phyloP scores from a whole-genome alignment of 192 early-diverging fungal genomes.

The Paraglomus brasilianum region DNA sequence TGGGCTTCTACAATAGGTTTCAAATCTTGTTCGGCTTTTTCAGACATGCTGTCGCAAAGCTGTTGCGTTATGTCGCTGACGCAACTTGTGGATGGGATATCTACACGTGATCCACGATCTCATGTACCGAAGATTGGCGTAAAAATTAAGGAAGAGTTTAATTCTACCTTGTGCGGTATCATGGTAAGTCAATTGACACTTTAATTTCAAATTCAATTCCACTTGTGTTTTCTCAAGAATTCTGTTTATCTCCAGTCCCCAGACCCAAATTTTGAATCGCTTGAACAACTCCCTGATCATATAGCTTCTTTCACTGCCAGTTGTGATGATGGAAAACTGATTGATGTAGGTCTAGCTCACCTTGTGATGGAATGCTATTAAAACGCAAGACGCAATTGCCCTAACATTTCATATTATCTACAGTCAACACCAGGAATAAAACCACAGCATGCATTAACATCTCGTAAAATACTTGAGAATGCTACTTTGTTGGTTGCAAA shows the following conservation, averaged over 20 bases:
- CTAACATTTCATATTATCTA: not conserved
- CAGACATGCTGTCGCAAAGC: slow-evolving; percentile 52
- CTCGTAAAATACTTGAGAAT: slow-evolving; percentile 27
- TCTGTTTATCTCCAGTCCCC: not conserved
- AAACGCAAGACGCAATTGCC: not conserved
- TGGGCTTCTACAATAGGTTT: slow-evolving; percentile 72
- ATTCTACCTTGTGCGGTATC: too few relatives aligned
- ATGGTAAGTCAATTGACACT: too few relatives aligned
- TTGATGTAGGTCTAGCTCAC: slow-evolving; percentile 13
- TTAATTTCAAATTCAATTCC: too few relatives aligned
- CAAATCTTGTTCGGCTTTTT: slow-evolving; percentile 95
- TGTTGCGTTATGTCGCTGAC: not conserved
- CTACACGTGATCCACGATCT: too few relatives aligned
- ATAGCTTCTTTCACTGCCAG: slow-evolving; percentile 25
- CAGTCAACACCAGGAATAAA: slow-evolving; percentile 19
- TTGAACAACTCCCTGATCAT: slow-evolving; percentile 18
- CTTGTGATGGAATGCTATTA: not conserved
- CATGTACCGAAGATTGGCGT: too few relatives aligned
- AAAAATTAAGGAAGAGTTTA: too few relatives aligned
- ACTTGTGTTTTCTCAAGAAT: too few relatives aligned
- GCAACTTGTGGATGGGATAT: too few relatives aligned
- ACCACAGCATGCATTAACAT: not conserved
- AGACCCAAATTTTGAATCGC: slow-evolving; percentile 5
- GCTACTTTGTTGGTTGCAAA: slow-evolving; percentile 20
- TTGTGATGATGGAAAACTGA: slow-evolving; percentile 5